These are phyloP conservation scores for Fonsecaea nubica DNA, from an alignment of 2,329 filamentous ascomycete species.

Conservation along the genomic window DNA sequence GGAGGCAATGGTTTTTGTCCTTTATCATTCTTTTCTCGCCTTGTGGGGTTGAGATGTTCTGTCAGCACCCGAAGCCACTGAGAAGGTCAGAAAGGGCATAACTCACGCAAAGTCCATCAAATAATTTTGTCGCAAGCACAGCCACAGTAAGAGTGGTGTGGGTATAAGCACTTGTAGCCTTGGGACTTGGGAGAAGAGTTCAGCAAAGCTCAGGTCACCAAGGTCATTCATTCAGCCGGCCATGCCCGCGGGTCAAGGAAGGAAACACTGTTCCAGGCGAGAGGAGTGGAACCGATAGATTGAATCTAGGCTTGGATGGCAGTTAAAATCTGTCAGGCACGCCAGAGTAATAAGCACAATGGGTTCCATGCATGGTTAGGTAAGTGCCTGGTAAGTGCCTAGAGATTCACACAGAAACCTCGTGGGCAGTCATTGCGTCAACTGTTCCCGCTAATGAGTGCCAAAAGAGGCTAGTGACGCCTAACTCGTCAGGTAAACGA, in stretches of 20 bases:
- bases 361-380: neutral
- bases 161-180: neutral
- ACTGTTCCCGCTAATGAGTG: neutral
- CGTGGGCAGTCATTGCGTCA: neutral
- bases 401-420: neutral
- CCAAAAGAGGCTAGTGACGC: neutral
- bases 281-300: neutral
- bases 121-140: neutral
- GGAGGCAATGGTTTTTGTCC: neutral
- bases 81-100: neutral
- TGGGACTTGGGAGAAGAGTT: neutral
- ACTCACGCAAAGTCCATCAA: slow-evolving; percentile 2
- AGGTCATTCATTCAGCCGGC: slow-evolving; percentile 1
- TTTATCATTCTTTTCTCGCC: neutral
- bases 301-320: neutral
- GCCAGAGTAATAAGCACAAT: too few species aligned
- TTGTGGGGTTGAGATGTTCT: neutral
- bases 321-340: neutral
- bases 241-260: neutral
- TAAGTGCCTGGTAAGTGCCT: neutral
- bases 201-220: neutral
- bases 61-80: slow-evolving; percentile 2
- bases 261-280: neutral
- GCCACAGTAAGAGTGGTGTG: neutral
- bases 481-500: neutral